Conservation (phyloP, 2,329 filamentous ascomycete species). For the Pezicula radicicola region DNA sequence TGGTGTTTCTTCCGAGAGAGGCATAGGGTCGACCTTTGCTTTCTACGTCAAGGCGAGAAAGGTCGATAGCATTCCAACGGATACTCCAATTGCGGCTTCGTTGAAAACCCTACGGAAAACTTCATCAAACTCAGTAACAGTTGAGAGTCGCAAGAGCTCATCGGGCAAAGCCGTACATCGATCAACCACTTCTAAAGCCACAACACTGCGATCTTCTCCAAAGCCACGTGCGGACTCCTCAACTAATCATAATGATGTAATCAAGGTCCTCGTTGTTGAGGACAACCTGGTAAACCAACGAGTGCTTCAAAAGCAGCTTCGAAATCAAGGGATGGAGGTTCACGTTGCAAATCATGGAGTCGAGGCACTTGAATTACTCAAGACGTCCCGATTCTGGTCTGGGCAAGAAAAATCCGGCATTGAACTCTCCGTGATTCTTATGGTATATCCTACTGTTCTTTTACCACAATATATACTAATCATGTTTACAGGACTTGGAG, state of each 20-base stretch:
- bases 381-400: constrained; percentile 53
- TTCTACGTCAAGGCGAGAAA: constrained; percentile 55
- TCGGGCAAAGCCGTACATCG: constrained; percentile 13
- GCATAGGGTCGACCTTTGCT: constrained; percentile 70
- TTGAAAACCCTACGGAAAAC: constrained; percentile 13
- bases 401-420: constrained; percentile 38
- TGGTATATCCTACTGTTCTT: constrained; percentile 36
- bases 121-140: constrained; percentile 13
- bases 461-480: background rate
- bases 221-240: background rate
- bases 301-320: constrained; percentile 59
- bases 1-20: constrained; percentile 65
- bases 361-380: constrained; percentile 57
- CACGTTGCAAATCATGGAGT: constrained; percentile 63
- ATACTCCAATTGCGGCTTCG: constrained; percentile 22
- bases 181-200: constrained; percentile 11
- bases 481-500: constrained; percentile 54
- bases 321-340: constrained; percentile 57
- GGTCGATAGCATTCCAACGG: constrained; percentile 10
- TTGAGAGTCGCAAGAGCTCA: constrained; percentile 18
- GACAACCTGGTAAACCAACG: constrained; percentile 67
- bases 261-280: constrained; percentile 62
- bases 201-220: constrained; percentile 3
- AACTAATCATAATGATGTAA: constrained; percentile 13
- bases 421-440: constrained; percentile 66